Conservation (phyloP, 257 asterid genomes). For the Nicotiana attenuata region DNA sequence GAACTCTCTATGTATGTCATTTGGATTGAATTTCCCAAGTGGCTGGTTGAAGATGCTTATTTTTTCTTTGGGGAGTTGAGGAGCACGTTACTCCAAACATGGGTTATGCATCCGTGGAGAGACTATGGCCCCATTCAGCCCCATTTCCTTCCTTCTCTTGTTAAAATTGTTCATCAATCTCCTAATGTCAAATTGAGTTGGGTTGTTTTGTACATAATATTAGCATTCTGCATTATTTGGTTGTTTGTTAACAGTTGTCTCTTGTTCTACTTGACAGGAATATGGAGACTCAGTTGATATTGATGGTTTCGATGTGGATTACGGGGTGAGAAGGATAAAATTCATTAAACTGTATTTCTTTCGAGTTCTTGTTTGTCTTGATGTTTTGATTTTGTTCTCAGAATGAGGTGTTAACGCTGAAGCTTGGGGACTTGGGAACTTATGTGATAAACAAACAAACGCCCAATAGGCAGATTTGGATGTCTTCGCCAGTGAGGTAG, state of each 20-base stretch:
- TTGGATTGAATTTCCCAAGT: background rate
- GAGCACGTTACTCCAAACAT: background rate
- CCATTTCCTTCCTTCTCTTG: background rate
- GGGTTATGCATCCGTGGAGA: background rate
- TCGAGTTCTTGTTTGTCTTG: slow-evolving; percentile 1
- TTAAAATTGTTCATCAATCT: background rate
- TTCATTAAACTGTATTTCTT: background rate
- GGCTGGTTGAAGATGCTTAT: background rate
- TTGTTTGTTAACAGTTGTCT: background rate
- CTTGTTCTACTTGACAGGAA: slow-evolving; percentile 39
- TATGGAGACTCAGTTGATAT: slow-evolving; percentile 79
- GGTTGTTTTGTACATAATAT: background rate
- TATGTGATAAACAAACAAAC: slow-evolving; percentile 93
- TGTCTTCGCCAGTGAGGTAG: slow-evolving; percentile 97
- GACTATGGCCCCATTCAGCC: background rate
- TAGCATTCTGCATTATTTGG: background rate
- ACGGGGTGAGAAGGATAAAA: slow-evolving; percentile 57
- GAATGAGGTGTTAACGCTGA: slow-evolving; percentile 90
- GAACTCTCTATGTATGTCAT: background rate
- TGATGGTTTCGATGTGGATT: slow-evolving; percentile 78
- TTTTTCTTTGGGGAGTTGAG: background rate
- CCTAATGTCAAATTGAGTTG: background rate
- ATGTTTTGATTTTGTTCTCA: slow-evolving; percentile 23
- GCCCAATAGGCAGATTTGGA: slow-evolving; percentile 92
- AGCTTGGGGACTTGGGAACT: slow-evolving; percentile 83